Evolutionary conservation across 1,284 basidiomycete species (phyloP), one percentile per base, ranked within the genome.

Genomic region (Leccinum fuscescens): DNA sequence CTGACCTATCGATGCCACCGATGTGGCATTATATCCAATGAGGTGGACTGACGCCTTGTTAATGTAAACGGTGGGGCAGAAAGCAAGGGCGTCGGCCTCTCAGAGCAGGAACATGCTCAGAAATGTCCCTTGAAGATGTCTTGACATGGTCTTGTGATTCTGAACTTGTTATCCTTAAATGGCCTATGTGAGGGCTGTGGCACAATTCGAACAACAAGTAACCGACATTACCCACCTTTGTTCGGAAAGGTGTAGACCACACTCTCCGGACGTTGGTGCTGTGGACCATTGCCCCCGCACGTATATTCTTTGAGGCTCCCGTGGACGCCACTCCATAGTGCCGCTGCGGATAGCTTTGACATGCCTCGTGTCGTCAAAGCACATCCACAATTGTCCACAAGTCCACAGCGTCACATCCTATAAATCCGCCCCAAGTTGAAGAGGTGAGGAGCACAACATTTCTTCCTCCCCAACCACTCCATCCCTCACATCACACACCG

Each of bases 281-380:
- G 35, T n/a, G 27, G 50, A 52, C n/a, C 37, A 48, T 44, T 55
- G 39, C 6, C 29, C n/a, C 48, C 51, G 6, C 37, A 27, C 48
- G 29, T 58, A 53, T 22, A 44, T 66, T 65, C 37, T 44, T 50
- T 46, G 55, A 60, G 54, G 48, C 24, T 54, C 55, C 33, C n/a
- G 49, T 50, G 49, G 59, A 51, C 44, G 61, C 66, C 66, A 67
- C 57, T 67, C 37, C 54, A 49, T 58, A 58, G 60, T 53, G 63
- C 35, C 24, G n/a, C 22, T 50, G 42, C 56, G 57, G 53, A 54
- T 56, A 29, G 62, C 63, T 60, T 69, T 69, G 64, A 17, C 50
- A 58, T 14, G 67, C 65, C 72, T 74, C 72, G 66, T 70, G 72
- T 51, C 27, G 54, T 54, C 61, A 68, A 70, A 69, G 69, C 69